Conservation (phyloP, 192 early-diverging fungal species). For the Thamnidium elegans region DNA sequence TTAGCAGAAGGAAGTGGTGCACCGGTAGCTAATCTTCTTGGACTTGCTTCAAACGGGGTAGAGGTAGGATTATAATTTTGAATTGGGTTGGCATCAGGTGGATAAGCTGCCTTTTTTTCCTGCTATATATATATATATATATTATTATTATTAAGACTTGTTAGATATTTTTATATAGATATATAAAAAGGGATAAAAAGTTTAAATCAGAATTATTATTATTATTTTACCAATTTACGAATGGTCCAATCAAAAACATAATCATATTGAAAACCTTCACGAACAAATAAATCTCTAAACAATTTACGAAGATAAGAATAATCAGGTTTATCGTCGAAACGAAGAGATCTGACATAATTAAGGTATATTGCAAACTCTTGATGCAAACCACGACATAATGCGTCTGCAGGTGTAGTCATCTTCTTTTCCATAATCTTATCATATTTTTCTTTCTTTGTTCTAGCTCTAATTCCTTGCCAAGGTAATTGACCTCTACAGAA, state of each 20-base stretch:
- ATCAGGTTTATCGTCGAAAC: slow-evolving; percentile 89
- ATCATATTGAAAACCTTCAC: slow-evolving; percentile 82
- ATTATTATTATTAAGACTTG: not conserved
- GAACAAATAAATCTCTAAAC: slow-evolving; percentile 83
- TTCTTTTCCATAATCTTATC: slow-evolving; percentile 95
- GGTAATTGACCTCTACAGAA: slow-evolving; percentile 86
- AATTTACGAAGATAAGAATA: slow-evolving; percentile 86
- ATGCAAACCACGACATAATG: slow-evolving; percentile 79
- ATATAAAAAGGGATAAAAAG: not conserved
- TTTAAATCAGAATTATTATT: not conserved
- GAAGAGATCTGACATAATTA: slow-evolving; percentile 79
- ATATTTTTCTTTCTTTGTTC: slow-evolving; percentile 92
- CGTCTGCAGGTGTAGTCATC: slow-evolving; percentile 84
- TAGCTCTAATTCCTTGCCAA: slow-evolving; percentile 89
- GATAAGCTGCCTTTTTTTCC: slow-evolving; percentile 28
- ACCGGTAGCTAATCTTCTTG: slow-evolving; percentile 15
- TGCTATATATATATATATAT: slow-evolving; percentile 27
- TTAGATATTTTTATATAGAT: too few species aligned
- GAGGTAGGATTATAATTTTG: slow-evolving; percentile 3
- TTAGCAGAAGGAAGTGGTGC: slow-evolving; percentile 22
- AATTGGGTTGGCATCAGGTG: not conserved
- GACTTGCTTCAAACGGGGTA: slow-evolving; percentile 6
- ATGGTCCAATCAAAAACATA: slow-evolving; percentile 92
- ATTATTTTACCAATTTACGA: slow-evolving; percentile 55
- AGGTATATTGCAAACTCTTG: slow-evolving; percentile 87